phyloP scores from a whole-genome alignment of 495 filamentous ascomycete species.

The Lasiosphaeris hirsuta region DNA sequence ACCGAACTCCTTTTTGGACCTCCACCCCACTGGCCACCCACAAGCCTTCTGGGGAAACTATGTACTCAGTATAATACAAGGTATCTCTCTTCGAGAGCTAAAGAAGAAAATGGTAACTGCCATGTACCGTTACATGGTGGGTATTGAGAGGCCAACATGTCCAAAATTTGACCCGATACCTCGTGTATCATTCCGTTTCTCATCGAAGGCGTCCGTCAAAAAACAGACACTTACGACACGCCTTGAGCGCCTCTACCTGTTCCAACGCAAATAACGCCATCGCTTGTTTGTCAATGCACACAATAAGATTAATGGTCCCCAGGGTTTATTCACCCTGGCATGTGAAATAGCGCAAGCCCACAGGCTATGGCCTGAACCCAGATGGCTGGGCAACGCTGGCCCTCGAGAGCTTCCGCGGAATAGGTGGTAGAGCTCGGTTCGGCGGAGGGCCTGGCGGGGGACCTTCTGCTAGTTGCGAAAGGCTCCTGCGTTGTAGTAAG shows the following conservation, averaged over 20 bases:
- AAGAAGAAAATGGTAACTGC: constrained; percentile 2
- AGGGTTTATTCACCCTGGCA: too few species aligned
- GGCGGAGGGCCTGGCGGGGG: constrained; percentile 63
- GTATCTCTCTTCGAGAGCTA: neutral
- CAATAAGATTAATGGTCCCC: too few species aligned
- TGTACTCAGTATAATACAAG: constrained; percentile 10
- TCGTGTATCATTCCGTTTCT: neutral
- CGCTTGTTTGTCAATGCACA: too few species aligned
- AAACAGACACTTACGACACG: neutral
- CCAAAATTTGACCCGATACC: too few species aligned
- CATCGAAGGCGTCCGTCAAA: neutral
- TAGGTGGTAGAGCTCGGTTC: constrained; percentile 59
- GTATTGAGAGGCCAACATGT: neutral
- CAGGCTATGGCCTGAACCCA: constrained; percentile 3
- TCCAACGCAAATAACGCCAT: neutral
- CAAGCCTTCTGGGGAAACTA: neutral
- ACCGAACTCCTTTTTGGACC: too few species aligned
- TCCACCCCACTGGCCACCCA: neutral
- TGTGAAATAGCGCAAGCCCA: too few species aligned
- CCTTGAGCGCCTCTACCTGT: neutral
- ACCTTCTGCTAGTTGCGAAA: constrained; percentile 55
- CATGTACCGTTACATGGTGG: neutral
- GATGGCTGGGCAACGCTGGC: neutral
- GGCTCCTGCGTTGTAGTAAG: constrained; percentile 48
- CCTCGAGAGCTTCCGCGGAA: constrained; percentile 38